Percentiles rank a stretch among this genome's conserved stretches.
Conservation (phyloP, 345 rosid species). For the Euphorbia pulcherrima region DNA sequence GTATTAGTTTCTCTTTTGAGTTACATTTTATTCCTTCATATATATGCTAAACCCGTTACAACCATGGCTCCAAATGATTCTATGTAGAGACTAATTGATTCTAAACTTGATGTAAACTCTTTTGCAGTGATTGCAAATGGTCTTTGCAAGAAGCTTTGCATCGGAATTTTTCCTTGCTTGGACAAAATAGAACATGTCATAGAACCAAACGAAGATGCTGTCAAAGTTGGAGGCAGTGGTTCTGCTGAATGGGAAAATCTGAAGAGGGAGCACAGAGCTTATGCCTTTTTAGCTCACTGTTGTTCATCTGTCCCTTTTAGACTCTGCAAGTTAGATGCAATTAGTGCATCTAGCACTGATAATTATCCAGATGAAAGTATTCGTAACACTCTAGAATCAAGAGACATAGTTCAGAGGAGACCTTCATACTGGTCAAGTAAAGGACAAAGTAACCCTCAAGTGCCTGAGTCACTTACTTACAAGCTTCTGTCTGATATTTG, state of each 20-base stretch:
- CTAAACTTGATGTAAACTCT: constrained; percentile 1
- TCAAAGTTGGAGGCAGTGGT: constrained; percentile 52
- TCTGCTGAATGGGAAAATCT: constrained; percentile 40
- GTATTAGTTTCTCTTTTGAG: not conserved
- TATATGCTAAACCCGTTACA: not conserved
- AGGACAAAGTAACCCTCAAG: constrained; percentile 59
- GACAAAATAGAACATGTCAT: constrained; percentile 41
- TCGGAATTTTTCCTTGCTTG: constrained; percentile 61
- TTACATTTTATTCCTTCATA: not conserved
- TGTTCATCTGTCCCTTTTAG: constrained; percentile 33
- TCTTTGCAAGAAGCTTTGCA: constrained; percentile 61
- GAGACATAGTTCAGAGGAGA: constrained; percentile 39
- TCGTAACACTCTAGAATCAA: constrained; percentile 56
- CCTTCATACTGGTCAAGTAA: constrained; percentile 95
- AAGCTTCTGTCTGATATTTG: constrained; percentile 60
- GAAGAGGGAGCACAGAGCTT: constrained; percentile 66
- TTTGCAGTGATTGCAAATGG: constrained; percentile 54
- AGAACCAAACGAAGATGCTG: constrained; percentile 32
- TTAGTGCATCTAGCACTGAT: constrained; percentile 90
- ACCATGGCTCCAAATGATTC: not conserved
- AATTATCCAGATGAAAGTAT: constrained; percentile 77
- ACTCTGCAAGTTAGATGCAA: constrained; percentile 54
- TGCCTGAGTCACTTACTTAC: constrained; percentile 84
- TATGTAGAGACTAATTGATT: not conserved
- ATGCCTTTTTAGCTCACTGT: constrained; percentile 53